These are phyloP conservation scores for Rosellinia necatrix DNA, from an alignment of 2,329 filamentous ascomycete genomes.

Conservation along the genomic window DNA sequence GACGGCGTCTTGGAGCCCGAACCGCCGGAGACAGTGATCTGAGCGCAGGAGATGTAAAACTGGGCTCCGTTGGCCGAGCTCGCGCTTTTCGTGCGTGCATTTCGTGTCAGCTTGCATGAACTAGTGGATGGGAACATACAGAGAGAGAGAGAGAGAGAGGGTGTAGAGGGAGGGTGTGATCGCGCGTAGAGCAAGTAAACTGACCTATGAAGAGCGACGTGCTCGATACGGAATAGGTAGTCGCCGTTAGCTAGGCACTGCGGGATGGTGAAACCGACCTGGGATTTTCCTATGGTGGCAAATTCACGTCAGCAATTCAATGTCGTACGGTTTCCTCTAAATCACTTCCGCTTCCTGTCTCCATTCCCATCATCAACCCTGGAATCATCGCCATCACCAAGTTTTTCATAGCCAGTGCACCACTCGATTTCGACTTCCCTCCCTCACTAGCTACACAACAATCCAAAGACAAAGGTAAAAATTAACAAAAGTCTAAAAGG, in stretches of 20 bases:
- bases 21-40: slow-evolving; percentile 42
- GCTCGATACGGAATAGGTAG: slow-evolving; percentile 46
- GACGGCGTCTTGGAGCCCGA: slow-evolving; percentile 35
- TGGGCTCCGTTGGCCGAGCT: slow-evolving; percentile 41
- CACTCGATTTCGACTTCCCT: neutral
- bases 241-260: slow-evolving; percentile 43
- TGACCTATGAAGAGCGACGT: slow-evolving; percentile 42
- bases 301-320: slow-evolving; percentile 9
- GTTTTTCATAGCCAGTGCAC: neutral
- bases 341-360: too few species aligned
- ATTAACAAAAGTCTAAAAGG: too few species aligned
- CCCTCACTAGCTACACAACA: neutral
- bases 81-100: slow-evolving; percentile 24
- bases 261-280: slow-evolving; percentile 41
- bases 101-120: slow-evolving; percentile 3
- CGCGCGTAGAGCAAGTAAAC: neutral
- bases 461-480: neutral
- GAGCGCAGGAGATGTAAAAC: slow-evolving; percentile 45
- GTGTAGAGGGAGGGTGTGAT: too few species aligned
- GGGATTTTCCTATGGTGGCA: slow-evolving; percentile 30
- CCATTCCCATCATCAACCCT: neutral
- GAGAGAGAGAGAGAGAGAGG: neutral
- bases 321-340: too few species aligned
- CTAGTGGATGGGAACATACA: neutral
- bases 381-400: neutral